Evolutionary conservation across 306 rosid species (phyloP).

Genomic region (Ormosia emarginata): DNA sequence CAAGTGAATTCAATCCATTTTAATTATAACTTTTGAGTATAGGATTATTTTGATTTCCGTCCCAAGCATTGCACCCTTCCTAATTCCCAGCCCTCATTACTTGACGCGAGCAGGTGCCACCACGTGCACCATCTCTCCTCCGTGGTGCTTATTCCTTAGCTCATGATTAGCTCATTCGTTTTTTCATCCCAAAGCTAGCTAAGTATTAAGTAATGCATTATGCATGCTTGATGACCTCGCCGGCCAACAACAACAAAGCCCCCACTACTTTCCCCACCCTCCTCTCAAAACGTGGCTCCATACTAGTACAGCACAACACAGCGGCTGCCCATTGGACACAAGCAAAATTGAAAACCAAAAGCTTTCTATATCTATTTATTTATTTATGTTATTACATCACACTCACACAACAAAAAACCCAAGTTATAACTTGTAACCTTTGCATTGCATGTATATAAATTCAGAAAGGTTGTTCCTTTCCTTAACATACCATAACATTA

Average conservation of each 20-base stretch:
- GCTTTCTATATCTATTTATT: not conserved
- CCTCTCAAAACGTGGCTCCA: conserved; percentile 52
- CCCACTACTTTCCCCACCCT: not conserved
- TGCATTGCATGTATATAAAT: not conserved
- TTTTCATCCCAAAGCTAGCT: not conserved
- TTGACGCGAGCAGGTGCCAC: conserved; percentile 22
- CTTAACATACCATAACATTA: no score
- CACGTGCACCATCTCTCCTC: conserved; percentile 37
- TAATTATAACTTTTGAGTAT: not conserved
- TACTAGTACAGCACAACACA: conserved; percentile 9
- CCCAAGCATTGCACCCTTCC: conserved; percentile 12
- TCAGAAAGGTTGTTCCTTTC: no score
- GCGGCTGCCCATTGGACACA: conserved; percentile 64
- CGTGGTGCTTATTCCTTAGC: no score
- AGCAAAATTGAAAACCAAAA: conserved; percentile 17
- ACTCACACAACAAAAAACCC: conserved; percentile 21
- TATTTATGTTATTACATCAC: not conserved
- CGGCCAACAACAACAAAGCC: conserved; percentile 43
- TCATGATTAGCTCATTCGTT: not conserved
- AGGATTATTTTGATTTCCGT: not conserved
- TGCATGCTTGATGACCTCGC: conserved; percentile 26
- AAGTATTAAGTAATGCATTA: not conserved
- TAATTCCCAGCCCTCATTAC: not conserved
- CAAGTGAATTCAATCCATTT: no score
- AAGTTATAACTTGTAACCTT: not conserved